Base-by-base conservation (phyloP, 305 asterid genomes). In the Fraxinus xanthoxyloides region DNA sequence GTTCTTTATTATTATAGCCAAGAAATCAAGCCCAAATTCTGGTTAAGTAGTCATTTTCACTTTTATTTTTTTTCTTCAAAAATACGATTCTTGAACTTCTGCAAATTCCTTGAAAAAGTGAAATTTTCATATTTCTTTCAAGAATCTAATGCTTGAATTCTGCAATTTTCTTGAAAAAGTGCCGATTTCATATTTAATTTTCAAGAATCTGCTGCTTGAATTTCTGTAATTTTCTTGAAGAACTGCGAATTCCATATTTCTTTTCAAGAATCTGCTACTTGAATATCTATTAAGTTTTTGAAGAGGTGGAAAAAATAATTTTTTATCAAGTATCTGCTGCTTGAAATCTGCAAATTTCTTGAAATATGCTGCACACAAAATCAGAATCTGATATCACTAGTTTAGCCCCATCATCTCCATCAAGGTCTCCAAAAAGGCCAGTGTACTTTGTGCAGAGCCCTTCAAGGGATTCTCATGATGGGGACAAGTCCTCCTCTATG, bases 391-490 rank as follows among this genome's bases (percentile, higher is more conserved):
- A 95, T 83, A 26, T 95, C 10, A 93, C 99, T 0, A 95, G 99
- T 81, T 82, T 94, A 83, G 99, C 99, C 46, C 94, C 98, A 23
- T 94, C 99, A 5, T 95, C 99, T 4, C 99, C 98, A 5, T 93
- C 99, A 69, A 82, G 99, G 67, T 95, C 99, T n/a, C 99, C 99
- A 1, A 95, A 95, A 32, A 80, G 98, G 83, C 92, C 91, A 8
- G 96, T 87, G 4, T 95, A 95, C 92, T 95, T 86, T 72, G 99
- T 95, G 28, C 99, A 95, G 87, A 95, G 99, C 83, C 99, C 99
- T 5, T 95, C 99, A 23, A 86, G 99, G 54, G 98, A 94, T 32
- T 95, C 99, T 8, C 97, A 93, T 3, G 99, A 95, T 84, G 99
- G 98, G 15, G 98, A 95, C 86, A 93, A 93, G 84, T 92, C 94